phyloP scores from a whole-genome alignment of 208 protist genomes.

The Perkinsela sp. region DNA sequence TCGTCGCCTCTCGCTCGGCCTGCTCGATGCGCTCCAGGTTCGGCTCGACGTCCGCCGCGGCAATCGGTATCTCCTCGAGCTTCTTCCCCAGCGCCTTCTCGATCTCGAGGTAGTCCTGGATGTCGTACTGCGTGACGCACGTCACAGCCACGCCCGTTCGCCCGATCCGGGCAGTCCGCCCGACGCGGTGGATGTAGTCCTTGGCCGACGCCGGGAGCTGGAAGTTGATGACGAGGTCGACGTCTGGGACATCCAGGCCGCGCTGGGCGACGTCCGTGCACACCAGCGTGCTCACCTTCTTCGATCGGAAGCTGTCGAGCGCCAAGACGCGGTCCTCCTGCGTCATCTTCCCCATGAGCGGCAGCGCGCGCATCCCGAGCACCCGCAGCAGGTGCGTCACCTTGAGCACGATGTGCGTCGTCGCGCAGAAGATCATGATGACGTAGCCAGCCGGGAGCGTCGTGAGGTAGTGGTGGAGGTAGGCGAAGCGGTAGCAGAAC shows the following conservation, averaged over 20 bases:
- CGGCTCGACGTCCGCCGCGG: slow-evolving; percentile 26
- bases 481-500: slow-evolving; percentile 54
- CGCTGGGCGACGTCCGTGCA: slow-evolving; percentile 72
- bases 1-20: slow-evolving; percentile 52
- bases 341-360: slow-evolving; percentile 65
- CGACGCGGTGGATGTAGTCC: slow-evolving; percentile 88
- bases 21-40: slow-evolving; percentile 62
- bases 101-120: slow-evolving; percentile 89
- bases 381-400: slow-evolving; percentile 59
- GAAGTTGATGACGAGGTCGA: slow-evolving; percentile 90
- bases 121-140: slow-evolving; percentile 83
- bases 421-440: slow-evolving; percentile 67
- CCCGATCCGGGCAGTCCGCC: slow-evolving; percentile 78
- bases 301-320: slow-evolving; percentile 57
- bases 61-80: slow-evolving; percentile 46
- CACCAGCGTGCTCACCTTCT: slow-evolving; percentile 54
- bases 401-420: slow-evolving; percentile 53
- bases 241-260: slow-evolving; percentile 87
- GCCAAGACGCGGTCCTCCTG: slow-evolving; percentile 61
- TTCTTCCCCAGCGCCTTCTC: slow-evolving; percentile 76
- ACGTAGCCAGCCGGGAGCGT: slow-evolving; percentile 54
- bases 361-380: slow-evolving; percentile 53
- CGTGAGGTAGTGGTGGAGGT: slow-evolving; percentile 49
- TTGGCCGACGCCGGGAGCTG: slow-evolving; percentile 80
- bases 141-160: slow-evolving; percentile 68